phyloP scores from a whole-genome alignment of 2,329 filamentous ascomycete genomes.

The Ophiostoma australiae region DNA sequence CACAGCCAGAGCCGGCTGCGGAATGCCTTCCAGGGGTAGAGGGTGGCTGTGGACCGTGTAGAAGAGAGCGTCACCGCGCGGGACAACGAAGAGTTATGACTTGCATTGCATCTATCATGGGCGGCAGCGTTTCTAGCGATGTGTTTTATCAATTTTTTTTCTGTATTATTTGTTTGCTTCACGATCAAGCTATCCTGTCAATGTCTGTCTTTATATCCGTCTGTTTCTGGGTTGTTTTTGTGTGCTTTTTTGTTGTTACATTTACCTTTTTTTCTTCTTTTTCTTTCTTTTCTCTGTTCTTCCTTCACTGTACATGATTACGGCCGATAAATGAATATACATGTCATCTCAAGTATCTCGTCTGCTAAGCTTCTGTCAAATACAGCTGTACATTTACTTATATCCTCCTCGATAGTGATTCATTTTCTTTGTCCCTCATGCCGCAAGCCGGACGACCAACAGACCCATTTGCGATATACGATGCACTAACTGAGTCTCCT shows the following conservation, averaged over 20 bases:
- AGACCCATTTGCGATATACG: no score
- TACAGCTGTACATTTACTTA: background rate
- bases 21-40: background rate
- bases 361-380: no score
- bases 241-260: background rate
- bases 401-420: background rate
- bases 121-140: slow-evolving; percentile 8
- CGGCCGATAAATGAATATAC: background rate
- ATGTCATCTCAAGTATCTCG: background rate
- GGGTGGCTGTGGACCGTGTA: background rate
- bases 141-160: background rate
- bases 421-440: no score
- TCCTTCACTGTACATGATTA: background rate
- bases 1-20: slow-evolving; percentile 3
- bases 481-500: no score
- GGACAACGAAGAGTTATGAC: background rate
- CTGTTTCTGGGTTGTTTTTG: background rate
- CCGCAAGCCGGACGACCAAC: no score
- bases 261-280: background rate
- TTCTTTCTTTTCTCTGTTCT: background rate
- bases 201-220: background rate
- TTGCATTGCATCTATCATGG: background rate
- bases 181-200: background rate
- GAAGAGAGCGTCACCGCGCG: background rate
- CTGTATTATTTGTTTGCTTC: background rate